A percentile compares a stretch with the other conserved stretches of the same genome.
These are phyloP conservation scores for Debaryomyces coudertii DNA, from an alignment of 1,139 yeast species.

Conservation along the genomic window DNA sequence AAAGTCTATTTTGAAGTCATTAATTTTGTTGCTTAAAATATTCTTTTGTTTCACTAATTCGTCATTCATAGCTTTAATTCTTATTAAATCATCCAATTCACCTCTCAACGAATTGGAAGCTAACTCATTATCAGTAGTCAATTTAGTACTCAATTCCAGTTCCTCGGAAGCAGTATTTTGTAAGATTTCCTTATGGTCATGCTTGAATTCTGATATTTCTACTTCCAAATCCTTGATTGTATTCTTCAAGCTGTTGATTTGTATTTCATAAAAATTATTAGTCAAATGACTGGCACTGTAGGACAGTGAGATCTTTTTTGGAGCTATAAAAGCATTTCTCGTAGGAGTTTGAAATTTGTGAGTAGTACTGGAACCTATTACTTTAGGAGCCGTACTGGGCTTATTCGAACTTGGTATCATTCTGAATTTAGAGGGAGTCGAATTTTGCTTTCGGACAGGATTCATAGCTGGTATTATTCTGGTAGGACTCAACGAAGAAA, in stretches of 20 bases:
- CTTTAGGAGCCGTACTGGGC: slow-evolving; percentile 8
- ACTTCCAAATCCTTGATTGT: slow-evolving; percentile 15
- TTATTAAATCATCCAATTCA: slow-evolving; percentile 8
- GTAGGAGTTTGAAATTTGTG: slow-evolving; percentile 7
- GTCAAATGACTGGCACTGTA: slow-evolving; percentile 7
- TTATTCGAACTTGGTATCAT: background rate
- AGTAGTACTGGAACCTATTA: background rate
- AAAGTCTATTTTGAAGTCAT: slow-evolving; percentile 20
- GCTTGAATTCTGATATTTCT: slow-evolving; percentile 18
- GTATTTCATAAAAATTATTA: slow-evolving; percentile 12
- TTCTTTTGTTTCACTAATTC: slow-evolving; percentile 14
- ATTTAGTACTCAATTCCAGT: background rate
- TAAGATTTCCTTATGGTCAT: slow-evolving; percentile 12
- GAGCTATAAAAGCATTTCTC: background rate
- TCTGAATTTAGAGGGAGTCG: slow-evolving; percentile 8
- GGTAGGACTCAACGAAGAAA: slow-evolving; percentile 25
- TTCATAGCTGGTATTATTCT: slow-evolving; percentile 7
- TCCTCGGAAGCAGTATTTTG: background rate
- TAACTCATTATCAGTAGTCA: background rate
- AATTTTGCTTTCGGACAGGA: slow-evolving; percentile 3
- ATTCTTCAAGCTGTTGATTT: slow-evolving; percentile 15
- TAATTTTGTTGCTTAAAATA: slow-evolving; percentile 15
- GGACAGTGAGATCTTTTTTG: background rate
- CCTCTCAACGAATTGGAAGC: slow-evolving; percentile 7
- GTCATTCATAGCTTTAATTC: slow-evolving; percentile 9